Percentiles rank a stretch among this genome's conserved stretches.
Evolutionary conservation across 495 filamentous ascomycete species (phyloP).

Genomic region (Aspergillus taichungensis): DNA sequence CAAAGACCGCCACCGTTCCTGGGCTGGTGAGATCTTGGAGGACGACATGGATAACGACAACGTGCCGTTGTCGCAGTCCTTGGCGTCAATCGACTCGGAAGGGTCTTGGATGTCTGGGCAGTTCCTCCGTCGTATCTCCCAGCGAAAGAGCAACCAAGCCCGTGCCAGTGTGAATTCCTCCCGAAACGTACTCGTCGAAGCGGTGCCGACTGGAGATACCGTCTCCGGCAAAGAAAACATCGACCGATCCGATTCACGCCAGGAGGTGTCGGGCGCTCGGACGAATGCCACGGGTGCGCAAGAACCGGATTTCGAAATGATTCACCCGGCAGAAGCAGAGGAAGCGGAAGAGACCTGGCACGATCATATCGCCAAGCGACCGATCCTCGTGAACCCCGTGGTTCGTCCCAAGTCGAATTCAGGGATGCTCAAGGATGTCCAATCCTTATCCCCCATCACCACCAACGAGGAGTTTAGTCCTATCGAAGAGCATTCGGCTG

Average conservation of each 20-base stretch:
- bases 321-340: slow-evolving; percentile 9
- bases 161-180: slow-evolving; percentile 41
- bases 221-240: slow-evolving; percentile 59
- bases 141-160: slow-evolving; percentile 31
- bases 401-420: slow-evolving; percentile 56
- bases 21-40: slow-evolving; percentile 27
- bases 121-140: slow-evolving; percentile 44
- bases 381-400: slow-evolving; percentile 34
- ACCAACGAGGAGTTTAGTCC: slow-evolving; percentile 34
- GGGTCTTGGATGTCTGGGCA: slow-evolving; percentile 84
- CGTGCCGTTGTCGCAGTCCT: slow-evolving; percentile 55
- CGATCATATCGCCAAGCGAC: slow-evolving; percentile 45
- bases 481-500: slow-evolving; percentile 27
- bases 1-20: slow-evolving; percentile 25
- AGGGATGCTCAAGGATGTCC: slow-evolving; percentile 53
- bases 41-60: slow-evolving; percentile 24
- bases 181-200: slow-evolving; percentile 17
- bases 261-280: slow-evolving; percentile 23
- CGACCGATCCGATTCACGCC: slow-evolving; percentile 38
- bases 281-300: slow-evolving; percentile 31
- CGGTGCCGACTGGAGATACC: slow-evolving; percentile 21
- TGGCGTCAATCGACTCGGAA: slow-evolving; percentile 84
- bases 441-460: slow-evolving; percentile 36
- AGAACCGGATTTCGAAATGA: slow-evolving; percentile 18
- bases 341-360: slow-evolving; percentile 40